phyloP scores from a whole-genome alignment of 345 rosid genomes.

The Citrus cavaleriei region DNA sequence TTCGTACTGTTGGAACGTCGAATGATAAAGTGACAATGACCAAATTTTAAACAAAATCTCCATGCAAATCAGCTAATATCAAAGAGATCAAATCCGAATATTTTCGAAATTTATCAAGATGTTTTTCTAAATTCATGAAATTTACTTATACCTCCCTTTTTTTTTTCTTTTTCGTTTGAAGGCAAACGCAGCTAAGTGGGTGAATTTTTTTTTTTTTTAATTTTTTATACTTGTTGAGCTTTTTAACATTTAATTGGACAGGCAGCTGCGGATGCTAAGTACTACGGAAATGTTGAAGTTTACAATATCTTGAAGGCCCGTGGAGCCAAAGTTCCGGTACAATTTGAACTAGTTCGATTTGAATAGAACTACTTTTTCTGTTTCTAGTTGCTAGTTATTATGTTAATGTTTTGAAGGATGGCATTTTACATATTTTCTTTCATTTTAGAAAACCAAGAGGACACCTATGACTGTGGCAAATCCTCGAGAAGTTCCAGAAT shows the following conservation, averaged over 20 bases:
- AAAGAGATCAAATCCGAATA: background rate
- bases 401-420: background rate
- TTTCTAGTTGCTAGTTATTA: background rate
- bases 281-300: conserved; percentile 77
- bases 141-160: too few relatives aligned
- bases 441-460: conserved; percentile 75
- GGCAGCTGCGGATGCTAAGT: conserved; percentile 94
- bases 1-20: too few relatives aligned
- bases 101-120: background rate
- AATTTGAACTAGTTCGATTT: background rate
- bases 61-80: too few relatives aligned
- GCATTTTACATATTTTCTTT: conserved; percentile 13
- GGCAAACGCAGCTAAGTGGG: too few relatives aligned
- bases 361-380: background rate
- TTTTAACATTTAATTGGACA: conserved; percentile 22
- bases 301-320: conserved; percentile 82
- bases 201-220: too few relatives aligned
- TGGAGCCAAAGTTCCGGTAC: conserved; percentile 89
- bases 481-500: conserved; percentile 92
- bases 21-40: too few relatives aligned
- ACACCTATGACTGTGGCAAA: conserved; percentile 93
- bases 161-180: too few relatives aligned
- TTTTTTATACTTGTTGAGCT: too few relatives aligned
- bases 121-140: too few relatives aligned
- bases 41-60: too few relatives aligned